Conservation (phyloP, 106 monocot genomes). For the Dendrobium nobile region DNA sequence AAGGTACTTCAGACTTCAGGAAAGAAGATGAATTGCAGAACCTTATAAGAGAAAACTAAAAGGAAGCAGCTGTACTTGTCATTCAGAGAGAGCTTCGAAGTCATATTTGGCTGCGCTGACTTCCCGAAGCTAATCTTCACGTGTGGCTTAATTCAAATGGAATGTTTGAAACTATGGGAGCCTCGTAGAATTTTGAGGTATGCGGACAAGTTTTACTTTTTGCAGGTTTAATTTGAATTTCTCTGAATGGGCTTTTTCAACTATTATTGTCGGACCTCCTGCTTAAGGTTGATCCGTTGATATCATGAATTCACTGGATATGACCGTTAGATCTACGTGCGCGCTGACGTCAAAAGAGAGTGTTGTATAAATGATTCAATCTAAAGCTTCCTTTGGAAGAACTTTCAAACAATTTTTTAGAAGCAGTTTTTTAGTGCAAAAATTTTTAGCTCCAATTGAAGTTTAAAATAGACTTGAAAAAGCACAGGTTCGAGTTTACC, state of each 20-base stretch:
- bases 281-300: too few species aligned
- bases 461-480: too few species aligned
- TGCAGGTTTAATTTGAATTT: too few species aligned
- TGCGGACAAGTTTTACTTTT: background rate
- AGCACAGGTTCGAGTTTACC: too few species aligned
- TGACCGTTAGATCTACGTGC: background rate
- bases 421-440: too few species aligned
- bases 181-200: background rate
- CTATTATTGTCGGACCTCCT: too few species aligned
- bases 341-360: background rate
- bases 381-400: too few species aligned
- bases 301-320: background rate
- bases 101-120: conserved; percentile 4
- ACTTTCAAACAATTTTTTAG: too few species aligned
- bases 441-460: too few species aligned
- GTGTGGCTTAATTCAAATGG: background rate
- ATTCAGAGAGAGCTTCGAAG: background rate
- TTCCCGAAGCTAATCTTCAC: too few species aligned
- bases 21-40: background rate
- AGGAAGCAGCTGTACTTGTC: background rate
- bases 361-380: background rate
- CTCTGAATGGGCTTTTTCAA: too few species aligned
- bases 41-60: background rate
- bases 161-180: background rate
- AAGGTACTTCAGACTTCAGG: background rate